These are phyloP conservation scores for Fraxinus pennsylvanica DNA, from an alignment of 257 asterid species.

Conservation along the genomic window DNA sequence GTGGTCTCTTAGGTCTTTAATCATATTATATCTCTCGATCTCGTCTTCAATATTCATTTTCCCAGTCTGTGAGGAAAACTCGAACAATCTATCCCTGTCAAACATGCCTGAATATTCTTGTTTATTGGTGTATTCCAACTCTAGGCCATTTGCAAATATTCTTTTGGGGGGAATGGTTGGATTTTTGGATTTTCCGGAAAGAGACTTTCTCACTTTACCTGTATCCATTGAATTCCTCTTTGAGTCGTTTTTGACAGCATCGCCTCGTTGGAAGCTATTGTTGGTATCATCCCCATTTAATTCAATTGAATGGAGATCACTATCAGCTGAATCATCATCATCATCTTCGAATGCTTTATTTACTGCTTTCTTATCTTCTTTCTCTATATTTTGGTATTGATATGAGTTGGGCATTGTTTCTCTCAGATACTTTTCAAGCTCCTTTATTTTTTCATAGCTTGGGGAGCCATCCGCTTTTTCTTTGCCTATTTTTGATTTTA, in stretches of 20 bases:
- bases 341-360: conserved; percentile 15
- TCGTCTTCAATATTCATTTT: no score
- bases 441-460: conserved; percentile 64
- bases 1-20: no score
- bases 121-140: no score
- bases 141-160: conserved; percentile 35
- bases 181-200: conserved; percentile 16
- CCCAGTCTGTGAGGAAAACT: conserved; percentile 50
- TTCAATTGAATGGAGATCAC: conserved; percentile 69
- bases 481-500: conserved; percentile 57
- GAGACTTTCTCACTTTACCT: conserved; percentile 49
- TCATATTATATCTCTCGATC: no score
- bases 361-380: conserved; percentile 23
- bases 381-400: conserved; percentile 36
- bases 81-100: conserved; percentile 41
- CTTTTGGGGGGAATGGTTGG: conserved; percentile 9
- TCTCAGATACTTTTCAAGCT: conserved; percentile 74
- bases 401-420: conserved; percentile 62
- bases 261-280: conserved; percentile 58
- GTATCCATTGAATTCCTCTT: conserved; percentile 41
- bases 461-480: conserved; percentile 65
- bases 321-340: conserved; percentile 30
- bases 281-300: conserved; percentile 50
- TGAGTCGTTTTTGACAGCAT: conserved; percentile 29
- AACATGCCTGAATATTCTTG: conserved; percentile 12